Conservation (phyloP, 345 rosid genomes). For the Populus euphratica region DNA sequence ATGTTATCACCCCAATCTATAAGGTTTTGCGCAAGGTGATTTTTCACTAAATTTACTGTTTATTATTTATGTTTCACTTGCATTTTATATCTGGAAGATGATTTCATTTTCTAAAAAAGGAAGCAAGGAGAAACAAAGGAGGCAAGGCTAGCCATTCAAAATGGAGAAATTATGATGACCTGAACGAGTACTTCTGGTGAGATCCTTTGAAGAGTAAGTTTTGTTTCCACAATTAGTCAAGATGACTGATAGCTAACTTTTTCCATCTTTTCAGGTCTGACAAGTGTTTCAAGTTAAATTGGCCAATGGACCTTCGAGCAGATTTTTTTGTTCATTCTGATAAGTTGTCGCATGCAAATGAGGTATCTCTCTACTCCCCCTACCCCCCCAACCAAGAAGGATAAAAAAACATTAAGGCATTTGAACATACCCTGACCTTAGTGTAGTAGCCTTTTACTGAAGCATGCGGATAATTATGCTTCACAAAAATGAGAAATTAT, state of each 20-base stretch:
- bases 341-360: constrained; percentile 28
- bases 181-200: constrained; percentile 97
- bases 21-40: constrained; percentile 67
- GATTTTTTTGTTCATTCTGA: constrained; percentile 74
- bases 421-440: neutral
- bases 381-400: neutral
- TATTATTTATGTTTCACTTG: neutral
- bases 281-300: constrained; percentile 57
- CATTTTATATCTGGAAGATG: constrained; percentile 11
- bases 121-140: constrained; percentile 67
- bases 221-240: constrained; percentile 9
- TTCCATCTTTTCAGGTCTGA: constrained; percentile 53
- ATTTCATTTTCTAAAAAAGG: constrained; percentile 50
- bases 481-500: neutral
- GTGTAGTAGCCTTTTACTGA: neutral
- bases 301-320: constrained; percentile 66
- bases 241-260: constrained; percentile 7
- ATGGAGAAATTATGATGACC: constrained; percentile 98
- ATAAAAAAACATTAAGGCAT: neutral
- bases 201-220: constrained; percentile 21
- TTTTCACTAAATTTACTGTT: constrained; percentile 3
- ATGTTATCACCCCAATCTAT: constrained; percentile 76
- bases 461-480: neutral
- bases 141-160: constrained; percentile 93
- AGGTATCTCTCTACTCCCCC: constrained; percentile 30